Base-by-base conservation (phyloP, 176 grass and related monocot genomes). In the Musa troglodytarum region DNA sequence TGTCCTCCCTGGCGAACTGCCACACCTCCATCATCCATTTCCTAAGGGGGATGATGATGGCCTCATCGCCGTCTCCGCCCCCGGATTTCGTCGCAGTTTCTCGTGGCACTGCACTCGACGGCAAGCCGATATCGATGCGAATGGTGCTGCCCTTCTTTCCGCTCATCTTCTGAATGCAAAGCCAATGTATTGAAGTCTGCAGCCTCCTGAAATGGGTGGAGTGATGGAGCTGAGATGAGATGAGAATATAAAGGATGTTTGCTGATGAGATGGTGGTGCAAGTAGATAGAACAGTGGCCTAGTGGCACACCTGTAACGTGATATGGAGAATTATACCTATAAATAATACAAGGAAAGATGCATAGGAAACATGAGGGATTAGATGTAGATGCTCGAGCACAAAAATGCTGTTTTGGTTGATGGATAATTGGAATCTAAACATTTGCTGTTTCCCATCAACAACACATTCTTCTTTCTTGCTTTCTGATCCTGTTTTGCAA, bases 61-160 rank as follows among this genome's bases (percentile, higher is more conserved):
- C 53, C 29, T 79, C 65, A 26, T 71, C 1, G 50, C 29, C 72
- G 3, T 2, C 12, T 11, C 23, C 50, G 34, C 14, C 52, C 19
- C 26, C 54, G 49, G 83, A 11, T 52, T 90, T 88, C 86, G 71
- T 91, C 52, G 69, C 53, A 70, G 13, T 65, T 50, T 78, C 81
- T 4, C 73, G 63, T 68, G 67, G n/a, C 9, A 49, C 4, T 1
- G 68, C 20, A 16, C 4, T 24, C 14, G 70, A 1, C 6, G 70
- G 70, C 51, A 73, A 22, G 78, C 74, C 63, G 53, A 96, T 88
- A 65, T 88, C 81, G 65, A 96, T 91, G 78, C 72, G 78, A 84
- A 91, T 62, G 74, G 88, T 71, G 75, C 88, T 86, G 80, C 88
- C 85, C 77, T 81, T 96, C 74, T 91, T 88, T 82, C 79, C 88